Conservation (phyloP, 2,329 filamentous ascomycete genomes). For the Pseudocercospora fijiensis region DNA sequence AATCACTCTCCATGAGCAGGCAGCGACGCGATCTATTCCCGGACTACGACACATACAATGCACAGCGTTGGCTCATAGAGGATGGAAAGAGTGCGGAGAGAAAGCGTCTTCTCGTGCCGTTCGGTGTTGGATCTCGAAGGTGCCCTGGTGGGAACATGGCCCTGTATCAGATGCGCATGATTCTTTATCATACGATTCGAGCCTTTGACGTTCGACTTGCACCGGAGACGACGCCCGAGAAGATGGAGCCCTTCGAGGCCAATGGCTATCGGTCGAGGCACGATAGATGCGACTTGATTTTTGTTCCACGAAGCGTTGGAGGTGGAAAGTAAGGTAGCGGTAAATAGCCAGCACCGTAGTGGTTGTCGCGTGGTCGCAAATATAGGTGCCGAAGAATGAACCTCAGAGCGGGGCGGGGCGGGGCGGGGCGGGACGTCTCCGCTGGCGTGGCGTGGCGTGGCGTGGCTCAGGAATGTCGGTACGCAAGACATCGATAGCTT, state of each 20-base stretch:
- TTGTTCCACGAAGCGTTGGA: not conserved
- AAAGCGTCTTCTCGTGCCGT: not conserved
- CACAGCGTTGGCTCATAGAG: not conserved
- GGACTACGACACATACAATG: not conserved
- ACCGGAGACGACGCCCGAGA: slow-evolving; percentile 1
- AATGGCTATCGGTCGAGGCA: not conserved
- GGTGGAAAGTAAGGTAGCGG: not conserved
- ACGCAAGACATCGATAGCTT: not conserved
- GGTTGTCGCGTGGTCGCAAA: not conserved
- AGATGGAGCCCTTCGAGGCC: not conserved
- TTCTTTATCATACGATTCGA: slow-evolving; percentile 1
- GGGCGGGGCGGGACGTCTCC: no score
- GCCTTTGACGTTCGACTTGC: slow-evolving; percentile 5
- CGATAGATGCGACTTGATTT: not conserved
- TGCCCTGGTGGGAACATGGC: slow-evolving; percentile 9
- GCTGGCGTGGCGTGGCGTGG: no score
- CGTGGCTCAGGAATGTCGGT: not conserved
- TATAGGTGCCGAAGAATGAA: not conserved
- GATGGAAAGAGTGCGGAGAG: not conserved
- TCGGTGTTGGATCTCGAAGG: not conserved
- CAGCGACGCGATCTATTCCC: not conserved
- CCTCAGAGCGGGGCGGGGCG: no score
- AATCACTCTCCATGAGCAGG: not conserved
- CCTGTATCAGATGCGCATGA: slow-evolving; percentile 8
- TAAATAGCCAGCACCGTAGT: no score